Percentiles rank a stretch among this genome's conserved stretches.
Conservation (phyloP, 352 stramenopile genomes). For the Phytophthora vignae region DNA sequence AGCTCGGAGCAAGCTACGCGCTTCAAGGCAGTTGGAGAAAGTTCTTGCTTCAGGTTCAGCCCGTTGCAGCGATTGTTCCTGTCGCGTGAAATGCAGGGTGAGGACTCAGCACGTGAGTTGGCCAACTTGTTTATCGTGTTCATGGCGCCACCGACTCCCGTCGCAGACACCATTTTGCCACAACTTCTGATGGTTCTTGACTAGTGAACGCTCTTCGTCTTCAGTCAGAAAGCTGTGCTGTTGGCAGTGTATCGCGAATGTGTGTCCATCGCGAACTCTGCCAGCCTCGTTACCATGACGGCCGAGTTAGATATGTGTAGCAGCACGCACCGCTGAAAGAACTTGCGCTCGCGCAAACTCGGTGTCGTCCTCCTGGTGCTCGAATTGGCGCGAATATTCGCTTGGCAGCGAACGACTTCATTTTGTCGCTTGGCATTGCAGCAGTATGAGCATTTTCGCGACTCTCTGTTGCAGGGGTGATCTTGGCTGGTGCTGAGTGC, state of each 20-base stretch:
- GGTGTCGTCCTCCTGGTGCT: neutral
- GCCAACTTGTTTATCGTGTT: neutral
- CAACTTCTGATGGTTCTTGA: neutral
- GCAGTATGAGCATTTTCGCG: neutral
- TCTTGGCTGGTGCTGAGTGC: slow-evolving; percentile 91
- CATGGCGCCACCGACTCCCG: neutral
- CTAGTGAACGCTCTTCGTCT: neutral
- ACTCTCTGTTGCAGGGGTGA: slow-evolving; percentile 67
- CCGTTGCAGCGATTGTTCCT: slow-evolving; percentile 9
- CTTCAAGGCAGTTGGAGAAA: slow-evolving; percentile 24
- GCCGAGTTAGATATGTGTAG: too few species aligned
- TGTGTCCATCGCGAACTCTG: too few species aligned
- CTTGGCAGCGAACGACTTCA: neutral
- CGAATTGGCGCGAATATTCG: neutral
- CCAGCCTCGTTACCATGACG: too few species aligned
- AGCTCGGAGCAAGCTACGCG: neutral
- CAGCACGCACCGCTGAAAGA: too few species aligned
- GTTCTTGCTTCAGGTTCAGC: slow-evolving; percentile 12
- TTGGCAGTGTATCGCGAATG: too few species aligned
- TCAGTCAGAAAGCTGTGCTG: neutral
- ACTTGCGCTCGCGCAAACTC: neutral
- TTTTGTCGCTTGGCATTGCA: neutral
- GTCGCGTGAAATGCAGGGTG: neutral
- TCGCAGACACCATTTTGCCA: neutral
- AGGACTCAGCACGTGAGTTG: neutral